Base-by-base conservation (phyloP, 768 basidiomycete species). In the Agrocybe chaxingu region DNA sequence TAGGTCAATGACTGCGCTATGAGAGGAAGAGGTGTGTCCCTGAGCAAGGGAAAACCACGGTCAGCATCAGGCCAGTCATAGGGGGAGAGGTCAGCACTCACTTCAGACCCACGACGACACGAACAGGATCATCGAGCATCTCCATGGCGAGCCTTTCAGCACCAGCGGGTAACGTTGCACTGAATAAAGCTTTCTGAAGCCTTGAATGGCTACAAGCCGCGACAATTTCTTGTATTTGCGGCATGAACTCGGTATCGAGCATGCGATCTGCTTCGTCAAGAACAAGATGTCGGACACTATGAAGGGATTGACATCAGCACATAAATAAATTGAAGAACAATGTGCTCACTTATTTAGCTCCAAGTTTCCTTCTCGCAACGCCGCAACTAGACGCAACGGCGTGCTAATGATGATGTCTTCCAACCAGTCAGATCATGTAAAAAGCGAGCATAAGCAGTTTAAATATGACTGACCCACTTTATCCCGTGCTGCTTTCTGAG, bases 21-120 rank as follows among this genome's bases (percentile, higher is more conserved):
- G n/a, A 90, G 83, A 2, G 92, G 87, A 0, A 96, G 82, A 0
- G 97, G 96, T 0, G 94, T 92, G 64, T 99, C 97, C 69, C 95
- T 97, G 58, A 1, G 16, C 32, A 36, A 13, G 48, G 34, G 38
- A 12, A 41, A 29, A 38, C 40, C 8, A 46, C 35, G 51, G 51
- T 11, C 48, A 39, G 42, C 19, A 33, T 48, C 13, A 32, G 36
- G 18, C 42, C 8, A 52, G 39, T 24, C 29, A 37, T 32, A 9
- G 37, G 8, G 13, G 42, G 34, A 30, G 41, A 35, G 8, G 7
- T 47, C 13, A 19, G 11, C 32, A 74, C 91, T 57, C 54, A 95
- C 95, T 98, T 99, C 42, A 96, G 73, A 33, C 97, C 97, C 29
- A 98, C 94, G n/a, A 98, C 92, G 8, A 98, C 82, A 8, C 97